Base-by-base conservation (phyloP, 2,329 filamentous ascomycete genomes). In the Neurospora crassa region DNA sequence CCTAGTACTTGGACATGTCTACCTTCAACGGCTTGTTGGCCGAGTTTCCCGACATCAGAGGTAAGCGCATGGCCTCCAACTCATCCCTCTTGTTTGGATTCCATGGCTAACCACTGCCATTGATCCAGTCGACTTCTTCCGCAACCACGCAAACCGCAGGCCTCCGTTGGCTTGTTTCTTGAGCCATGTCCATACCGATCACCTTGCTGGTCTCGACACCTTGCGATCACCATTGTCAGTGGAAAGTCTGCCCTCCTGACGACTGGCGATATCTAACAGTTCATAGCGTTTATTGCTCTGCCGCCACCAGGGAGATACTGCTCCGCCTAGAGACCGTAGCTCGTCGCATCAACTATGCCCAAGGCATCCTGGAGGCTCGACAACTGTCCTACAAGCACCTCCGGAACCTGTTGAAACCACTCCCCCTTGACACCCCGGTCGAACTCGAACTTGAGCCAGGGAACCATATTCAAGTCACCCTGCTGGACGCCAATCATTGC, bases 401-500 rank as follows among this genome's bases (percentile, higher is more conserved):
- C 69, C 86, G 86, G 70, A 91, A 86, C 70, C 80, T 96, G 40
- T 81, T 97, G 88, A 94, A 94, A 81, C 86, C 93, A 0, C 86
- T 98, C 41, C 94, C 94, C 0, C 81, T 97, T 10, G 90, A 96
- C 68, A 93, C 93, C 0, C 92, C 93, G 0, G 94, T 90, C 0
- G 81, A 83, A 4, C 88, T 98, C 67, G 92, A 97, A 76, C 84
- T 97, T 2, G 85, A 84, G 1, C 92, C 90, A 0, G 87, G 88
- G 1, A 86, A 87, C 67, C 82, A 81, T n/a, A 89, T 97, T 34
- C 89, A 90, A 67, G 92, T 97, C 20, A 97, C 94, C 0, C 84
- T 97, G 0, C 88, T 97, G 69, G 91, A 97, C 82, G 94, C 95
- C 1, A 97, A 98, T 76, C 95, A 97, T 78, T 98, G 95, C 76